Conservation (phyloP, 2,329 filamentous ascomycete genomes). For the Trichoderma atroviride region DNA sequence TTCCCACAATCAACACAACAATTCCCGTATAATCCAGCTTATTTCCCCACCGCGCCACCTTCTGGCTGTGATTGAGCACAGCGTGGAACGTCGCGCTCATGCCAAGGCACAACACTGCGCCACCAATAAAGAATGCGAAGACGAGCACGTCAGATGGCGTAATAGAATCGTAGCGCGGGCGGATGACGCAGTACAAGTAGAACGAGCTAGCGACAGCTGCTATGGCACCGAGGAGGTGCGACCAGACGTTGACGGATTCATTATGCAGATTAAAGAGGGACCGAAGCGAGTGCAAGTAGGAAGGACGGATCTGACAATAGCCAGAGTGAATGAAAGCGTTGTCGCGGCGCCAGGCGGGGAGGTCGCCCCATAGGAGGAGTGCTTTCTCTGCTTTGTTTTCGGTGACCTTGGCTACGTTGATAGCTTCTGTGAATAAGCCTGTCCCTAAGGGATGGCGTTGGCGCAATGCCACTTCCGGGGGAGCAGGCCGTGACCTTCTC, state of each 20-base stretch:
- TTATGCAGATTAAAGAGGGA: slow-evolving; percentile 61
- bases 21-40: slow-evolving; percentile 95
- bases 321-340: slow-evolving; percentile 58
- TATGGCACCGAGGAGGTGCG: slow-evolving; percentile 66
- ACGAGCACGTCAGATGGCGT: slow-evolving; percentile 64
- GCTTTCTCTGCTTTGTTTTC: slow-evolving; percentile 46
- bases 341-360: slow-evolving; percentile 61
- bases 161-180: slow-evolving; percentile 67
- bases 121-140: slow-evolving; percentile 77
- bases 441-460: not conserved
- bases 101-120: slow-evolving; percentile 71
- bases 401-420: slow-evolving; percentile 35
- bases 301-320: slow-evolving; percentile 55
- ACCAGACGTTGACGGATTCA: slow-evolving; percentile 65
- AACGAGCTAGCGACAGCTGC: slow-evolving; percentile 55
- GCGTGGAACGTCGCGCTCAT: slow-evolving; percentile 83
- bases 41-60: slow-evolving; percentile 81
- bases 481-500: not conserved
- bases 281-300: slow-evolving; percentile 48
- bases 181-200: slow-evolving; percentile 59
- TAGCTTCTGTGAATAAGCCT: not conserved
- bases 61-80: slow-evolving; percentile 79
- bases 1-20: slow-evolving; percentile 86
- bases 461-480: not conserved
- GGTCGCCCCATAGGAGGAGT: slow-evolving; percentile 58